Conservation (phyloP, 2,329 filamentous ascomycete genomes). For the Scleromitrula shiraiana region DNA sequence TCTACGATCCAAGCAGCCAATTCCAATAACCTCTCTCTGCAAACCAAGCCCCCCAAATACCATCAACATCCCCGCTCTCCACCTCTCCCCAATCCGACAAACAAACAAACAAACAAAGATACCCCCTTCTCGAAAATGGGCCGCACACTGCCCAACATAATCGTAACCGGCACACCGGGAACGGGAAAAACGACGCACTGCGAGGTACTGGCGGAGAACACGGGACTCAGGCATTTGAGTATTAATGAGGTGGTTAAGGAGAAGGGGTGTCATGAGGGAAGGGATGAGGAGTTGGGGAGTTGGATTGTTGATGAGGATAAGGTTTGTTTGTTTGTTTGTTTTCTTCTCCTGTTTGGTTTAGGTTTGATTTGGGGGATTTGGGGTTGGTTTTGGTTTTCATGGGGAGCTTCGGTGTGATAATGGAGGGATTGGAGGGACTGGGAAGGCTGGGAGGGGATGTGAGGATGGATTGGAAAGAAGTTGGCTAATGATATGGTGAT, state of each 20-base stretch:
- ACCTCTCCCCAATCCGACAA: too few relatives aligned
- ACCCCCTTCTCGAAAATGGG: background rate
- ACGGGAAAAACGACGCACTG: constrained; percentile 94
- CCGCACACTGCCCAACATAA: constrained; percentile 64
- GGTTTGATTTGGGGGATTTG: too few relatives aligned
- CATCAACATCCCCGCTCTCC: too few relatives aligned
- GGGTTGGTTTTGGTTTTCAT: background rate
- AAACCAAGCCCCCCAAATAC: too few relatives aligned
- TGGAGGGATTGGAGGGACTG: background rate
- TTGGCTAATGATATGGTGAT: background rate
- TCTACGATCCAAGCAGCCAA: too few relatives aligned
- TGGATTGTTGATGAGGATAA: constrained; percentile 98
- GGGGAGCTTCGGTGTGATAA: background rate
- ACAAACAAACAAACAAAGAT: background rate
- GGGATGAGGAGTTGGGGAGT: constrained; percentile 74
- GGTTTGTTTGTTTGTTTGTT: constrained; percentile 40
- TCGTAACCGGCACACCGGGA: constrained; percentile 91
- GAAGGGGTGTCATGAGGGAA: constrained; percentile 77
- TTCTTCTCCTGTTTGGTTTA: background rate
- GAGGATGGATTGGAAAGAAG: background rate
- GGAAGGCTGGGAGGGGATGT: too few relatives aligned
- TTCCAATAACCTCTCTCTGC: too few relatives aligned
- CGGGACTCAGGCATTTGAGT: constrained; percentile 72
- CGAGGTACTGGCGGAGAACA: constrained; percentile 67
- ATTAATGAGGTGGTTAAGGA: constrained; percentile 92